Evolutionary conservation across 2,329 filamentous ascomycete genomes (phyloP).

Genomic region (Neophaeococcomyces mojaviensis): DNA sequence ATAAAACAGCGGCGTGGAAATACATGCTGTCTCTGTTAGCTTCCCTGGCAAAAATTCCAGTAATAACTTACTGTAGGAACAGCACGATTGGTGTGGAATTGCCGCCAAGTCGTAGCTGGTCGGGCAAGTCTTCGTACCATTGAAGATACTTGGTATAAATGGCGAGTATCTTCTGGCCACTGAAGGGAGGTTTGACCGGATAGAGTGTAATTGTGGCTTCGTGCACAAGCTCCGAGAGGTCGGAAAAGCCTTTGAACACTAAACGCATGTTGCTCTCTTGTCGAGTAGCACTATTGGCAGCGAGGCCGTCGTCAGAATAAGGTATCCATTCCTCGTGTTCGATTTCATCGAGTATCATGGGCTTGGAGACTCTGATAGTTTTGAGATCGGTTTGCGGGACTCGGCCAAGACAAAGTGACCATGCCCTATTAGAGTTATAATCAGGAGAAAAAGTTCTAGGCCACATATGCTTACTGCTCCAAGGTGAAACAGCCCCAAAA

Average conservation of each 20-base stretch:
- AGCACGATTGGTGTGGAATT: conserved; percentile 9
- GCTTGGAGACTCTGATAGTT: neutral
- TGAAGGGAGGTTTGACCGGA: neutral
- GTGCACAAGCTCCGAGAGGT: conserved; percentile 6
- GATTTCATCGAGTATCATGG: conserved; percentile 8
- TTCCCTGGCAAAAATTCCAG: neutral
- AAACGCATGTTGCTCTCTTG: conserved; percentile 5
- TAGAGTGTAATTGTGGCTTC: neutral
- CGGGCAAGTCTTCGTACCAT: conserved; percentile 5
- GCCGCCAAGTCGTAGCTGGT: conserved; percentile 5
- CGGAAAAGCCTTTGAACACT: conserved; percentile 6
- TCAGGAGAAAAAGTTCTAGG: neutral
- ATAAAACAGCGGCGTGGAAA: conserved; percentile 4
- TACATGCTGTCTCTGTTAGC: conserved; percentile 6
- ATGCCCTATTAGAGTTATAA: conserved; percentile 4
- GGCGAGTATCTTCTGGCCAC: neutral
- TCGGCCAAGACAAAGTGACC: conserved; percentile 5
- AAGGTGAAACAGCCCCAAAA: conserved; percentile 9
- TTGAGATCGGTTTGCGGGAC: neutral
- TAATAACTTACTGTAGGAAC: conserved; percentile 6
- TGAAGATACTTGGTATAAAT: conserved; percentile 8
- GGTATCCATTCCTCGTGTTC: conserved; percentile 7
- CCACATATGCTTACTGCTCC: conserved; percentile 4
- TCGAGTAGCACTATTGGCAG: neutral
- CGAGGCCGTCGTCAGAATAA: conserved; percentile 5